phyloP scores from a whole-genome alignment of 306 rosid genomes.

The Pyrus betulifolia region DNA sequence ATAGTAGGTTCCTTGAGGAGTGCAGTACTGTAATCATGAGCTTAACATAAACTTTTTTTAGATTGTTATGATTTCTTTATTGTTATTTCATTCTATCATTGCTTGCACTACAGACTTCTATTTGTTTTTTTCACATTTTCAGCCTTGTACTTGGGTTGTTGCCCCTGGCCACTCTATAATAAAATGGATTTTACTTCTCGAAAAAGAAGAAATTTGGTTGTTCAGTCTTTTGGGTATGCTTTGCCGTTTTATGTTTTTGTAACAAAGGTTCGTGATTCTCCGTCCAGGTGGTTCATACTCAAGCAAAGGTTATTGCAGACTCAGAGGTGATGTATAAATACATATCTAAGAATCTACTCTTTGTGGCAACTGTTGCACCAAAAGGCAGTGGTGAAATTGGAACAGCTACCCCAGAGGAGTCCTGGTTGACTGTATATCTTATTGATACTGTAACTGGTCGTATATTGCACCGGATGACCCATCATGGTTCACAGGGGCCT shows the following conservation, averaged over 20 bases:
- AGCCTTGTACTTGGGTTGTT: not conserved
- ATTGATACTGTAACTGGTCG: constrained; percentile 88
- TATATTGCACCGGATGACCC: constrained; percentile 82
- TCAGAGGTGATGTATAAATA: constrained; percentile 87
- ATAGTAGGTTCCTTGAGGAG: not conserved
- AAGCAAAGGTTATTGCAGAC: constrained; percentile 83
- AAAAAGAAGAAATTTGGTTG: not conserved
- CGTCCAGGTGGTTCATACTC: constrained; percentile 88
- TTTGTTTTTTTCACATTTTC: not conserved
- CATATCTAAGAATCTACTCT: constrained; percentile 74
- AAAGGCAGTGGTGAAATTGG: constrained; percentile 83
- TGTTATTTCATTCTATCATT: not conserved
- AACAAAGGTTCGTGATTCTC: constrained; percentile 2
- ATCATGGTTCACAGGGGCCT: constrained; percentile 95
- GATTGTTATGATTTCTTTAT: not conserved
- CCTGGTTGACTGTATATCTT: constrained; percentile 75
- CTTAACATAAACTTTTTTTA: not conserved
- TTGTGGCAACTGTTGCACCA: constrained; percentile 88
- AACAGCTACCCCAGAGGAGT: constrained; percentile 83
- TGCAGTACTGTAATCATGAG: not conserved
- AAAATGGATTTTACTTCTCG: not conserved
- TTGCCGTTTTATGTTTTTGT: constrained; percentile 1
- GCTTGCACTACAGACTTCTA: not conserved
- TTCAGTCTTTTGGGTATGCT: not conserved
- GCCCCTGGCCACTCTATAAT: not conserved